Base-by-base conservation (phyloP, 352 stramenopile genomes). In the Globisporangium lucens region DNA sequence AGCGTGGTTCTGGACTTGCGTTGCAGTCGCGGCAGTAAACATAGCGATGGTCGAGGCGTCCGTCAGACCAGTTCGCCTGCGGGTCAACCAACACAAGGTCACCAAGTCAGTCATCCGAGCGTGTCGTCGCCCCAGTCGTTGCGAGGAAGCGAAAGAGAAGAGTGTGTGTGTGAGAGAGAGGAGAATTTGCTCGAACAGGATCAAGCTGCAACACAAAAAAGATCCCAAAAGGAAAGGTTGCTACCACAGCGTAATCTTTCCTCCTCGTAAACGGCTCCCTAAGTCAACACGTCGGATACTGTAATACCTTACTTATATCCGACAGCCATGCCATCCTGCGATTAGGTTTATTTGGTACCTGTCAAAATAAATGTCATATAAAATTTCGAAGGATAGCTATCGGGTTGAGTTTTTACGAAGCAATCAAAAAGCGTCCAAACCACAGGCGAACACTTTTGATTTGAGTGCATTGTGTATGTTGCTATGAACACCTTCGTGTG, bases 361-460 rank as follows among this genome's bases (percentile, higher is more conserved):
- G n/a, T n/a, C n/a, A n/a, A n/a, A n/a, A n/a, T n/a, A n/a, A n/a
- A n/a, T n/a, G 10, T 55, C 4, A 24, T 55, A 55, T 27, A 24
- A 27, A 53, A 53, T 53, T 29, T 53, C 46, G 29, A 0, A 29
- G 46, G 46, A 27, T 15, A 20, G 20, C 20, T 53, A 53, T 33
- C 2, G 49, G n/a, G 22, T 56, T 30, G 22, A 56, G 49, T 56
- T 33, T 56, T 35, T 56, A 56, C 49, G 49, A 56, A 56, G 22
- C n/a, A 30, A 56, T n/a, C n/a, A n/a, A n/a, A n/a, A n/a, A n/a
- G n/a, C n/a, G n/a, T n/a, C n/a, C n/a, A n/a, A n/a, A n/a, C 15
- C 49, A 35, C 49, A 56, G 9, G 22, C 22, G 22, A 56, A 56
- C 49, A 56, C 49, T 56, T 56, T 56, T 33, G 22, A 56, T 35